A percentile compares a stretch with the other conserved stretches of the same genome.
These are phyloP conservation scores for Aspergillus cejpii DNA, from an alignment of 2,329 filamentous ascomycete species.

Conservation along the genomic window DNA sequence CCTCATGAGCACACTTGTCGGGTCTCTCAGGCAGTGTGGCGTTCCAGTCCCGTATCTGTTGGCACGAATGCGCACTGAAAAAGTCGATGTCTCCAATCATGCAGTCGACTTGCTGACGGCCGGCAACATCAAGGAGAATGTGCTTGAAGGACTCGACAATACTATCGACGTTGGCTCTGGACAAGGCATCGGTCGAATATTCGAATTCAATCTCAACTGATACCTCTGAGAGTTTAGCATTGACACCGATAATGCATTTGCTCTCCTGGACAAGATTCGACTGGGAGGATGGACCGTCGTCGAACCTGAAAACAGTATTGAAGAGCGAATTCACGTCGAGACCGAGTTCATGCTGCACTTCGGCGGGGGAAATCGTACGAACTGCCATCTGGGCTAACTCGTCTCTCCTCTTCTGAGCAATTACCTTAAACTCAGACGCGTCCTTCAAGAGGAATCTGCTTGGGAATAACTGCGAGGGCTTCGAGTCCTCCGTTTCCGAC, in stretches of 20 bases:
- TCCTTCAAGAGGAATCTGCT: slow-evolving; percentile 25
- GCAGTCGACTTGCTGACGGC: slow-evolving; percentile 6
- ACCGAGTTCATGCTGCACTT: slow-evolving; percentile 24
- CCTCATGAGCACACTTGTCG: slow-evolving; percentile 32
- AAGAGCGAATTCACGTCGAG: slow-evolving; percentile 23
- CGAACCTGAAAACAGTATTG: slow-evolving; percentile 29
- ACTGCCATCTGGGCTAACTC: slow-evolving; percentile 16
- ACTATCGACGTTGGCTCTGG: slow-evolving; percentile 27
- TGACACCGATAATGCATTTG: slow-evolving; percentile 24
- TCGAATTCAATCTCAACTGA: slow-evolving; percentile 48
- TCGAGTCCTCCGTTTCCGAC: slow-evolving; percentile 31
- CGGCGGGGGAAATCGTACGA: slow-evolving; percentile 18
- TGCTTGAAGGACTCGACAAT: slow-evolving; percentile 32
- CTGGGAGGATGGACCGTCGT: neutral
- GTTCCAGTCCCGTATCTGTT: slow-evolving; percentile 34
- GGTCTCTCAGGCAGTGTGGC: slow-evolving; percentile 22
- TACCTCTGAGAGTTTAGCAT: slow-evolving; percentile 22
- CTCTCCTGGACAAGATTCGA: neutral
- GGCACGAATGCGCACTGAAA: slow-evolving; percentile 26
- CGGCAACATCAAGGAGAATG: slow-evolving; percentile 26
- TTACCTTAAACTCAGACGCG: slow-evolving; percentile 17
- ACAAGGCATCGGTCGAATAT: slow-evolving; percentile 47
- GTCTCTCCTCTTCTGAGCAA: slow-evolving; percentile 18
- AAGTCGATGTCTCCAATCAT: slow-evolving; percentile 27
- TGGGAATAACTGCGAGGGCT: slow-evolving; percentile 22